Percentiles rank a stretch among this genome's conserved stretches.
Conservation (phyloP, 2,329 filamentous ascomycete species). For the Xylariales sp. region DNA sequence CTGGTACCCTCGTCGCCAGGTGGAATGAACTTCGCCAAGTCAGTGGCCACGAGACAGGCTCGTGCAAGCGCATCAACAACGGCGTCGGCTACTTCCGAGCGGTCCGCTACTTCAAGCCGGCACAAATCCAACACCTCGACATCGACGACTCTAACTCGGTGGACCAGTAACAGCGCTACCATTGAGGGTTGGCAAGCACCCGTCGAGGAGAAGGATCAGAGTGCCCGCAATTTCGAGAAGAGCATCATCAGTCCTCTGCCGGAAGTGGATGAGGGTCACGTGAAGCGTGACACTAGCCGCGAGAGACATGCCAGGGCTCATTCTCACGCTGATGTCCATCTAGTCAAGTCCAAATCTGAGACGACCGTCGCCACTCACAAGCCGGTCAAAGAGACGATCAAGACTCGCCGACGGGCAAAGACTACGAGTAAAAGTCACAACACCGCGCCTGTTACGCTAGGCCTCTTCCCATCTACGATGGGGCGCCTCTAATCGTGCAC, state of each 20-base stretch:
- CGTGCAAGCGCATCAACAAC: slow-evolving; percentile 54
- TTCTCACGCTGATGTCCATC: slow-evolving; percentile 25
- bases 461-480: slow-evolving; percentile 23
- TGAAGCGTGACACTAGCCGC: slow-evolving; percentile 14
- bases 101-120: slow-evolving; percentile 41
- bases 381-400: slow-evolving; percentile 15
- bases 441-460: slow-evolving; percentile 21
- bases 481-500: too few relatives aligned
- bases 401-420: slow-evolving; percentile 25
- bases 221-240: slow-evolving; percentile 12
- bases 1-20: slow-evolving; percentile 21
- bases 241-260: slow-evolving; percentile 2
- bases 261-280: slow-evolving; percentile 4
- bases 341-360: slow-evolving; percentile 12
- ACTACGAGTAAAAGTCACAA: slow-evolving; percentile 26
- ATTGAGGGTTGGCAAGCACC: slow-evolving; percentile 21
- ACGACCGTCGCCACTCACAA: slow-evolving; percentile 13
- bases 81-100: slow-evolving; percentile 41
- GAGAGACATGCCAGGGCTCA: slow-evolving; percentile 24
- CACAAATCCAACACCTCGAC: slow-evolving; percentile 51
- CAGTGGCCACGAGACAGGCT: slow-evolving; percentile 22
- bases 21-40: slow-evolving; percentile 29
- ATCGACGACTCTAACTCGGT: slow-evolving; percentile 48
- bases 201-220: slow-evolving; percentile 14
- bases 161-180: slow-evolving; percentile 47